Percentiles rank a stretch among this genome's conserved stretches.
Evolutionary conservation across 2,329 filamentous ascomycete species (phyloP).

Genomic region (Fusarium odoratissimum): DNA sequence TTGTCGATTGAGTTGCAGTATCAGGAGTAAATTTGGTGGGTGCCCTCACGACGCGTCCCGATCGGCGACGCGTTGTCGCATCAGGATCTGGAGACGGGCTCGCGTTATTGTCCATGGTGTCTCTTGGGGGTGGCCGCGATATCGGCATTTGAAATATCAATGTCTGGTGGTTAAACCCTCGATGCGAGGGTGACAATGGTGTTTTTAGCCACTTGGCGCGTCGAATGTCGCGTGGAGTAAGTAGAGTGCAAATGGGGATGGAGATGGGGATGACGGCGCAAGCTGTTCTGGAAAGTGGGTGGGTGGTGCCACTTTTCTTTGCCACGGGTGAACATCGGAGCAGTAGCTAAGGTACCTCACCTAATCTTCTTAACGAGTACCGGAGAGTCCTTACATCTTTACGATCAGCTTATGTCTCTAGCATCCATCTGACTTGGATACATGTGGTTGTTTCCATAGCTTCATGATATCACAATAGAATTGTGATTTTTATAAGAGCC

Average conservation of each 20-base stretch:
- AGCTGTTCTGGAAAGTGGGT: slow-evolving; percentile 45
- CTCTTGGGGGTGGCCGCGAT: slow-evolving; percentile 36
- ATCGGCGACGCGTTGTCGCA: slow-evolving; percentile 70
- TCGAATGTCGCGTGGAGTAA: slow-evolving; percentile 43
- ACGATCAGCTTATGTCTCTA: background rate
- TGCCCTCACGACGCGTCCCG: slow-evolving; percentile 73
- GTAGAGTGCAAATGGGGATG: slow-evolving; percentile 18
- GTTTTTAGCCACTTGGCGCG: slow-evolving; percentile 47
- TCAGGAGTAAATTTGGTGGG: slow-evolving; percentile 71
- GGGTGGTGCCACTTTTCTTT: slow-evolving; percentile 24
- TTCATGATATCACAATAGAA: background rate
- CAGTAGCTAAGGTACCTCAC: background rate
- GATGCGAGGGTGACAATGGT: slow-evolving; percentile 46
- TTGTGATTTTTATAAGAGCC: background rate
- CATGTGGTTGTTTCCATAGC: background rate
- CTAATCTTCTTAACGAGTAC: background rate
- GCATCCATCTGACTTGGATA: background rate
- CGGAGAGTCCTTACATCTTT: background rate
- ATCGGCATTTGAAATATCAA: slow-evolving; percentile 34
- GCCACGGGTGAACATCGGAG: slow-evolving; percentile 43
- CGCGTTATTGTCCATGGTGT: slow-evolving; percentile 67
- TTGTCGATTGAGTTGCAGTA: slow-evolving; percentile 51
- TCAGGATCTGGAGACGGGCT: slow-evolving; percentile 64
- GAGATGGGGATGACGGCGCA: slow-evolving; percentile 38
- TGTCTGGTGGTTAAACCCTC: slow-evolving; percentile 39